Evolutionary conservation across 2,329 filamentous ascomycete species (phyloP).

Genomic region (Alternaria atra): DNA sequence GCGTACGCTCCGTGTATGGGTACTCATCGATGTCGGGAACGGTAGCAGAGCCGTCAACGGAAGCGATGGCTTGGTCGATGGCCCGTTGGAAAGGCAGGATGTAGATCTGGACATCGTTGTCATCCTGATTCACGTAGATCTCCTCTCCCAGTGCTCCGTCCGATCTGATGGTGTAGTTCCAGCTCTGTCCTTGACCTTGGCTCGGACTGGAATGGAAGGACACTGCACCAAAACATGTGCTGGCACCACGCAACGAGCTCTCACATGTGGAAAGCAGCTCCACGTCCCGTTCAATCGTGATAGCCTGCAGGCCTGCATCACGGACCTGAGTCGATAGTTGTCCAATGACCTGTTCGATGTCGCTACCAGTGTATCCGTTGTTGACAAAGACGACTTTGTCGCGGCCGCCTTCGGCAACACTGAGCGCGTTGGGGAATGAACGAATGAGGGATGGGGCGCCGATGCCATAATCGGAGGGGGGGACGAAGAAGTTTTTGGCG

Average conservation of each 20-base stretch:
- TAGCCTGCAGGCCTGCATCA: slow-evolving; percentile 64
- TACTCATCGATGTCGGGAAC: slow-evolving; percentile 67
- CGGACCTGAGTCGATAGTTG: slow-evolving; percentile 67
- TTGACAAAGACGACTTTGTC: slow-evolving; percentile 81
- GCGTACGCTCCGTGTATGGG: slow-evolving; percentile 76
- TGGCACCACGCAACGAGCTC: slow-evolving; percentile 66
- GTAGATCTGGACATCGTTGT: slow-evolving; percentile 81
- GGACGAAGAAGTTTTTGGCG: slow-evolving; percentile 83
- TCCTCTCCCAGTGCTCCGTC: slow-evolving; percentile 74
- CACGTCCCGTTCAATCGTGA: slow-evolving; percentile 63
- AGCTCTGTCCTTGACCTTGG: slow-evolving; percentile 71
- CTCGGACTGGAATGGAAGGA: slow-evolving; percentile 78
- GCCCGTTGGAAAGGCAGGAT: slow-evolving; percentile 80
- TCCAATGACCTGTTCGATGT: slow-evolving; percentile 76
- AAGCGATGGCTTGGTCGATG: slow-evolving; percentile 76
- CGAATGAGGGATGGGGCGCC: slow-evolving; percentile 69
- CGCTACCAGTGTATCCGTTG: slow-evolving; percentile 71
- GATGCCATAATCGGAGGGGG: slow-evolving; percentile 78
- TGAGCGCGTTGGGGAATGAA: slow-evolving; percentile 70
- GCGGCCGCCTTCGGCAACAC: slow-evolving; percentile 65
- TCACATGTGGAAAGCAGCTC: slow-evolving; percentile 71
- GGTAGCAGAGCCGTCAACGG: slow-evolving; percentile 57
- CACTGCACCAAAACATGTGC: slow-evolving; percentile 75
- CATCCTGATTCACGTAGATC: slow-evolving; percentile 69
- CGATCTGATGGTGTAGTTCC: slow-evolving; percentile 87